phyloP scores from a whole-genome alignment of 352 stramenopile genomes.

The Peronosclerospora sorghi region DNA sequence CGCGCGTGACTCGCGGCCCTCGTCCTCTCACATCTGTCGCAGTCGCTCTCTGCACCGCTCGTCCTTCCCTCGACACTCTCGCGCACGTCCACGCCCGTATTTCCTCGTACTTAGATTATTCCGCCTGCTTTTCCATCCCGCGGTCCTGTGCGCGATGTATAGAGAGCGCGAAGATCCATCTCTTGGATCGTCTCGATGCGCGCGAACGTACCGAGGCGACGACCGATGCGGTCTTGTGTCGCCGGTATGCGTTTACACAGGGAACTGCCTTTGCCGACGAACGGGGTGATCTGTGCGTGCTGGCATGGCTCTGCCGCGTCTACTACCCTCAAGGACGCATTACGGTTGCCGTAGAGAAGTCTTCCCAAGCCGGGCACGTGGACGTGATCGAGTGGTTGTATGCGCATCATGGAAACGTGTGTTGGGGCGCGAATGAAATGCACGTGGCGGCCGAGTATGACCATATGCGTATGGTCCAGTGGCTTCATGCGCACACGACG shows the following conservation, averaged over 20 bases:
- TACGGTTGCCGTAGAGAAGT: constrained; percentile 19
- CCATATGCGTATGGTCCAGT: constrained; percentile 17
- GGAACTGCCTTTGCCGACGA: constrained; percentile 13
- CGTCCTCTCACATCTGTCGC: constrained; percentile 6
- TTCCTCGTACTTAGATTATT: constrained; percentile 18
- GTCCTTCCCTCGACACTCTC: constrained; percentile 13
- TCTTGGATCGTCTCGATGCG: constrained; percentile 14
- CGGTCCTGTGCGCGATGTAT: constrained; percentile 6
- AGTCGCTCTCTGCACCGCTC: constrained; percentile 1
- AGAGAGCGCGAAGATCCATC: constrained; percentile 6
- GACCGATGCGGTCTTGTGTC: constrained; percentile 8
- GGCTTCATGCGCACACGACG: constrained; percentile 18
- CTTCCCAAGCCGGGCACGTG: constrained; percentile 8
- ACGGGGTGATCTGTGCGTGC: constrained; percentile 11
- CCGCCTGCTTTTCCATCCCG: constrained; percentile 9
- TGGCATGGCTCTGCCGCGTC: constrained; percentile 17
- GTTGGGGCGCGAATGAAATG: constrained; percentile 27
- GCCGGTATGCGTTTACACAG: constrained; percentile 20
- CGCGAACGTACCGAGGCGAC: neutral
- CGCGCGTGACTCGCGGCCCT: neutral
- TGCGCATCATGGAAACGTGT: constrained; percentile 11
- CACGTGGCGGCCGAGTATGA: constrained; percentile 15
- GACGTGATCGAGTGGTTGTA: constrained; percentile 19
- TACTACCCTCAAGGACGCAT: constrained; percentile 18
- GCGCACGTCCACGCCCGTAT: constrained; percentile 15